A percentile compares a stretch with the other conserved stretches of the same genome.
Conservation (phyloP, 371 early-diverging fungal species). For the Mucor ambiguus region DNA sequence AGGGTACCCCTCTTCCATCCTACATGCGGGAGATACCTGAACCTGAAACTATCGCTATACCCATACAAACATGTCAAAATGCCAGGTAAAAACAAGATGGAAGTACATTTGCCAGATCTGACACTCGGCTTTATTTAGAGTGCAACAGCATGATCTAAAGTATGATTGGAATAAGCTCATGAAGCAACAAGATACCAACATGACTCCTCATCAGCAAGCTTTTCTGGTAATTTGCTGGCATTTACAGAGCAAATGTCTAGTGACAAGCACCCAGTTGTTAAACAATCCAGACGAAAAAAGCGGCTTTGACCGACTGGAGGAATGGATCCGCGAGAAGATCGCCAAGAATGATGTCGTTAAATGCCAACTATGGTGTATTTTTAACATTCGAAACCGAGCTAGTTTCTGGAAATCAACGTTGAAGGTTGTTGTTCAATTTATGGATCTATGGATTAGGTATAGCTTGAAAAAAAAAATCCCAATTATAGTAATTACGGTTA, state of each 20-base stretch:
- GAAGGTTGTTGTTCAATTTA: conserved; percentile 31
- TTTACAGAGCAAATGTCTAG: neutral
- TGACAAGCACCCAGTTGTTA: neutral
- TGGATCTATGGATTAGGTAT: conserved; percentile 41
- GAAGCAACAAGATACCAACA: neutral
- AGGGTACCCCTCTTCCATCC: neutral
- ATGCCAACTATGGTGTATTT: conserved; percentile 23
- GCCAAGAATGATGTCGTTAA: neutral
- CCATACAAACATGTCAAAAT: neutral
- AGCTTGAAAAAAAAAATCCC: neutral
- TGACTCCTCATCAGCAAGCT: conserved; percentile 16
- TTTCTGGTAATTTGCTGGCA: conserved; percentile 19
- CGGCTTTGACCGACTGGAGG: neutral
- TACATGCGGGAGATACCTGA: neutral
- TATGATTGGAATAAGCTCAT: neutral
- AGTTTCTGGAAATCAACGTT: conserved; percentile 31
- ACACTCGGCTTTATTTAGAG: neutral
- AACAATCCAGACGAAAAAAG: neutral
- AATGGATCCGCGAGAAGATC: neutral
- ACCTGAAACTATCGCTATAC: neutral
- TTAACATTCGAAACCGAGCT: conserved; percentile 6
- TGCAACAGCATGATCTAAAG: neutral
- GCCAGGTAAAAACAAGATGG: neutral
- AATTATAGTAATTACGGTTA: neutral
- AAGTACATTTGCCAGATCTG: neutral